Conservation (phyloP, 1,139 yeast genomes). For the Suhomyces coccinellae region DNA sequence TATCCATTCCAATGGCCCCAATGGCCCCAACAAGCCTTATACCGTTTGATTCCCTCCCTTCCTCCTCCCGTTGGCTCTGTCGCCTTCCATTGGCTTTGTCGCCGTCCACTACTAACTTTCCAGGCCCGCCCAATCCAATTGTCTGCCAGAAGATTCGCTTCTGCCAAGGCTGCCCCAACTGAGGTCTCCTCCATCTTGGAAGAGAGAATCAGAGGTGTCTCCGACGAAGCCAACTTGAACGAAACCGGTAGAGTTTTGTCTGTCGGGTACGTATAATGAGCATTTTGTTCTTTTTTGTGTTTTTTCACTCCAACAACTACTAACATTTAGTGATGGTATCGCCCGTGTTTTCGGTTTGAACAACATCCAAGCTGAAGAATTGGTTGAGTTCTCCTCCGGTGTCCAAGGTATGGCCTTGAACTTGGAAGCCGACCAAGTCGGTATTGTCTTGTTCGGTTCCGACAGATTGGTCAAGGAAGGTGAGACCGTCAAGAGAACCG, state of each 20-base stretch:
- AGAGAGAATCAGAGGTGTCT: slow-evolving; percentile 99
- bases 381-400: slow-evolving; percentile 99
- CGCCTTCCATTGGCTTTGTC: not conserved
- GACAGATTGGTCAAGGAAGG: slow-evolving; percentile 99
- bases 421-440: slow-evolving; percentile 99
- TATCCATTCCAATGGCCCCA: no score
- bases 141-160: slow-evolving; percentile 77
- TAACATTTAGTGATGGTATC: slow-evolving; percentile 84
- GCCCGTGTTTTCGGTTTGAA: slow-evolving; percentile 99
- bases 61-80: not conserved
- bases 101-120: slow-evolving; percentile 1
- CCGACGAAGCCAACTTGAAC: slow-evolving; percentile 95
- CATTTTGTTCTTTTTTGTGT: no score
- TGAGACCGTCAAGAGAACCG: slow-evolving; percentile 99
- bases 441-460: slow-evolving; percentile 99
- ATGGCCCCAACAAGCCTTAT: no score
- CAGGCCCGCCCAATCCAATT: slow-evolving; percentile 75
- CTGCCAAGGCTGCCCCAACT: slow-evolving; percentile 98
- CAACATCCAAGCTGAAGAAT: slow-evolving; percentile 99
- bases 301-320: slow-evolving; percentile 16
- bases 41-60: no score
- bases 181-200: slow-evolving; percentile 99
- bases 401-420: slow-evolving; percentile 99
- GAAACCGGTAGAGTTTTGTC: slow-evolving; percentile 99
- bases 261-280: slow-evolving; percentile 55